Conservation (phyloP, 2,329 filamentous ascomycete genomes). For the Akanthomyces lecanii region DNA sequence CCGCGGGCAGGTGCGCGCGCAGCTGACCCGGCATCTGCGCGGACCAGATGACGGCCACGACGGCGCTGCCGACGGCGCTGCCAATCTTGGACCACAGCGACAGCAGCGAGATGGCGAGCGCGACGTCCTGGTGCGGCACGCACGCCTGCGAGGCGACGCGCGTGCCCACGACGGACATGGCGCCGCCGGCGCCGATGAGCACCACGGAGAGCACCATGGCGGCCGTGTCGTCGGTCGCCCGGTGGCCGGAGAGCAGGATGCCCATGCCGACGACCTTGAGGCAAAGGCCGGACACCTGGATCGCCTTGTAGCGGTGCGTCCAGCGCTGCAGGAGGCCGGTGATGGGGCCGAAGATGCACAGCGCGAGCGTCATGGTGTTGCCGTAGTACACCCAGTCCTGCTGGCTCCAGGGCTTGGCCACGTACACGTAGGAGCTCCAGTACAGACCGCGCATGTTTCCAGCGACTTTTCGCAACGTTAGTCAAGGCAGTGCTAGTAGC, state of each 20-base stretch:
- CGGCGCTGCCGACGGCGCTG: conserved; percentile 34
- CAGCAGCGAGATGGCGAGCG: conserved; percentile 34
- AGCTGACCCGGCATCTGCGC: conserved; percentile 28
- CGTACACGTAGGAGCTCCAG: conserved; percentile 32
- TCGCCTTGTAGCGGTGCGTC: conserved; percentile 39
- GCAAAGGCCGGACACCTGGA: conserved; percentile 36
- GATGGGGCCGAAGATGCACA: conserved; percentile 34
- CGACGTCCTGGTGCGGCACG: conserved; percentile 40
- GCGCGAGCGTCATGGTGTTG: conserved; percentile 35
- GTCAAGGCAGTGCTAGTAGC: neutral
- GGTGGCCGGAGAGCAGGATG: conserved; percentile 28
- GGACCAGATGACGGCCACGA: conserved; percentile 35
- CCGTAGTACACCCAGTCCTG: conserved; percentile 40
- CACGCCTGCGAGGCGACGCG: conserved; percentile 39
- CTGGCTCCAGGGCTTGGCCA: conserved; percentile 39
- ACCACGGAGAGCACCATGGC: conserved; percentile 32
- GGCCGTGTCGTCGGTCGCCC: conserved; percentile 30
- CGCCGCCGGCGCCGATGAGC: conserved; percentile 34
- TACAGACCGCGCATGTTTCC: conserved; percentile 30
- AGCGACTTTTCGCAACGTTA: conserved; percentile 21
- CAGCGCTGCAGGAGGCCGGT: conserved; percentile 32
- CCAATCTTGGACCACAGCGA: conserved; percentile 38
- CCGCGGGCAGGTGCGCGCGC: conserved; percentile 25
- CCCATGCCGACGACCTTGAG: conserved; percentile 29
- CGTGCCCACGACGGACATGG: conserved; percentile 36